Evolutionary conservation across 352 stramenopile genomes (phyloP).

Genomic region (Phytophthora quininea): DNA sequence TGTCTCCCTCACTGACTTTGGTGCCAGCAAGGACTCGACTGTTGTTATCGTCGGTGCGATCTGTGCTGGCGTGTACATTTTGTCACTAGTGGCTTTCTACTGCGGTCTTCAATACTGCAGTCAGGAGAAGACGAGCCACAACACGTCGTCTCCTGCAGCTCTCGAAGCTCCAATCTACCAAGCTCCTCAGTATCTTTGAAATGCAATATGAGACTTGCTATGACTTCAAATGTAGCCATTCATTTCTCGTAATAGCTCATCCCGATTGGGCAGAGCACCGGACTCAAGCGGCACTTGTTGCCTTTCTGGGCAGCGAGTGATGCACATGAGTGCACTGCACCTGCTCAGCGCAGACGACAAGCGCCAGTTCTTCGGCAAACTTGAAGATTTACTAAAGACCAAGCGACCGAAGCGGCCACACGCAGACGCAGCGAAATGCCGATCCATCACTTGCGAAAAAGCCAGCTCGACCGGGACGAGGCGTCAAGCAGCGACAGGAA

Average conservation of each 20-base stretch:
- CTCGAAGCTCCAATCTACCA: not conserved
- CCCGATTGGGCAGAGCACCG: not conserved
- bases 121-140: not conserved
- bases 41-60: slow-evolving; percentile 43
- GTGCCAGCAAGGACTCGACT: slow-evolving; percentile 39
- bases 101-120: slow-evolving; percentile 5
- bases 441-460: slow-evolving; percentile 3
- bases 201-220: not conserved
- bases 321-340: slow-evolving; percentile 13
- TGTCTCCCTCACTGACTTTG: slow-evolving; percentile 61
- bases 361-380: slow-evolving; percentile 48
- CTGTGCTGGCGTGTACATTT: slow-evolving; percentile 46
- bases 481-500: not conserved
- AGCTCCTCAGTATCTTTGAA: not conserved
- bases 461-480: slow-evolving; percentile 22
- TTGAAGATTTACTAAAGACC: slow-evolving; percentile 45
- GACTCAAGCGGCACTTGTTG: slow-evolving; percentile 1
- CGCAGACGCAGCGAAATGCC: slow-evolving; percentile 4
- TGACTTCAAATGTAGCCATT: not conserved
- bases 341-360: slow-evolving; percentile 51
- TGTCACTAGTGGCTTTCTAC: slow-evolving; percentile 38
- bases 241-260: not conserved
- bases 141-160: not conserved
- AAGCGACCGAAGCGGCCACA: slow-evolving; percentile 21
- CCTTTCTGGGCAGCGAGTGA: slow-evolving; percentile 24